Evolutionary conservation across 225 moss, liverwort and hornwort species (phyloP).

Genomic region (Lunularia cruciata): DNA sequence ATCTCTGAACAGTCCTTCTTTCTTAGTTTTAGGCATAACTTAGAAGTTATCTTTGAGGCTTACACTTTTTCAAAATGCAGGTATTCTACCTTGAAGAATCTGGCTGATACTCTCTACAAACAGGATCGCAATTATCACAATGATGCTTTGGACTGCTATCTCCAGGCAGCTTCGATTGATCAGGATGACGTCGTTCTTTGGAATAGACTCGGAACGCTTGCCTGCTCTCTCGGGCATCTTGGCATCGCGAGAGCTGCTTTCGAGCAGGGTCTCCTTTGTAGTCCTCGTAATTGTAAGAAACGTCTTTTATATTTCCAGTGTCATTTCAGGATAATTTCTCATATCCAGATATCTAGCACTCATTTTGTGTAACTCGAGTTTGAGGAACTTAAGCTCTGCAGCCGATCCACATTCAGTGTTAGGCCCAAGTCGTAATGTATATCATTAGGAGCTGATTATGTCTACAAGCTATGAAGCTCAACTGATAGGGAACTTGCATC

Average conservation of each 20-base stretch:
- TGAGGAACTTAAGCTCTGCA: too few species aligned
- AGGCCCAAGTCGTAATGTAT: too few species aligned
- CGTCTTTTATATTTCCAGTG: too few species aligned
- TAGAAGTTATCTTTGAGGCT: too few species aligned
- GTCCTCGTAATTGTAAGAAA: conserved; percentile 95
- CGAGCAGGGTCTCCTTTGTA: conserved; percentile 93
- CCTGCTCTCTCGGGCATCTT: conserved; percentile 84
- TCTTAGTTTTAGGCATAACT: too few species aligned
- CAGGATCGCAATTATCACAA: conserved; percentile 72
- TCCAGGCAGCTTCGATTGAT: conserved; percentile 92
- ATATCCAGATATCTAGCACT: too few species aligned
- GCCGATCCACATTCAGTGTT: too few species aligned
- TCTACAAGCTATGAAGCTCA: background rate
- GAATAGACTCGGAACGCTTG: conserved; percentile 92
- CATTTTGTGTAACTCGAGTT: too few species aligned
- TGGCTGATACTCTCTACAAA: conserved; percentile 78
- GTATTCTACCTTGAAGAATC: conserved; percentile 86
- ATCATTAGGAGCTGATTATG: too few species aligned
- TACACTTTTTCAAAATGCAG: too few species aligned
- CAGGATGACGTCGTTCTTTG: conserved; percentile 87
- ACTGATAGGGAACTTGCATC: background rate
- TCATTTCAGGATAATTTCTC: background rate
- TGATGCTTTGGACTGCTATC: conserved; percentile 84
- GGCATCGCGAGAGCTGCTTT: conserved; percentile 88
- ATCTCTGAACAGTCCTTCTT: too few species aligned